Evolutionary conservation across 345 rosid genomes (phyloP), one percentile per base, ranked within the genome.

Genomic region (Salix brachista): DNA sequence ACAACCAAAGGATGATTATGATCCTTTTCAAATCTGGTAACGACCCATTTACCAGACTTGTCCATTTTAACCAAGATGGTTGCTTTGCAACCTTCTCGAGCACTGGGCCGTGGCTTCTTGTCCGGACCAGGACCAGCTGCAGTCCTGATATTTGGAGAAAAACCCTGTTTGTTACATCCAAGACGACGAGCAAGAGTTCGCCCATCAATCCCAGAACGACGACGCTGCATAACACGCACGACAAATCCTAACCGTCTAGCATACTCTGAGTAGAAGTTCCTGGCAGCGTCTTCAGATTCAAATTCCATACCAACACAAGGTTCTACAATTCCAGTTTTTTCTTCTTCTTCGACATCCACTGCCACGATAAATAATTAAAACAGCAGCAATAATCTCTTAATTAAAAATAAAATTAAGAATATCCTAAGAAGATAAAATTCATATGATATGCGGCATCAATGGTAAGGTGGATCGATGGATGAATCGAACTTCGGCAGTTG

Each of bases 61-160:
- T 92, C 94, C 91, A 90, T 86, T 81, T 92, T 92, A 26, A 90
- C 89, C 67, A 92, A 80, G 76, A 92, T 88, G 18, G 91, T 92
- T 42, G 97, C 97, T 68, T 90, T 92, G 83, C 97, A 92, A 67
- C 97, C 97, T 85, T 92, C 97, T 68, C 97, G 86, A 39, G 92
- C 86, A 65, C 92, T 88, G 25, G 87, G 76, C 34, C 93, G 82
- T 65, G 89, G 82, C 82, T 85, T 89, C 87, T 88, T 89, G 37
- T 87, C 92, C 10, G 80, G 78, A 69, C 88, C 92, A 66, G 80
- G 78, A 69, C 87, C 92, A 66, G 77, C 62, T 67, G 77, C 23
- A 19, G 82, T 84, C 78, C 71, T 86, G 12, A 79, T 80, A 78
- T 79, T 88, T 32, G 90, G 90, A 60, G 93, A 91, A 76, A 92